phyloP scores from a whole-genome alignment of 768 basidiomycete species.

The Pleurotus cornucopiae region DNA sequence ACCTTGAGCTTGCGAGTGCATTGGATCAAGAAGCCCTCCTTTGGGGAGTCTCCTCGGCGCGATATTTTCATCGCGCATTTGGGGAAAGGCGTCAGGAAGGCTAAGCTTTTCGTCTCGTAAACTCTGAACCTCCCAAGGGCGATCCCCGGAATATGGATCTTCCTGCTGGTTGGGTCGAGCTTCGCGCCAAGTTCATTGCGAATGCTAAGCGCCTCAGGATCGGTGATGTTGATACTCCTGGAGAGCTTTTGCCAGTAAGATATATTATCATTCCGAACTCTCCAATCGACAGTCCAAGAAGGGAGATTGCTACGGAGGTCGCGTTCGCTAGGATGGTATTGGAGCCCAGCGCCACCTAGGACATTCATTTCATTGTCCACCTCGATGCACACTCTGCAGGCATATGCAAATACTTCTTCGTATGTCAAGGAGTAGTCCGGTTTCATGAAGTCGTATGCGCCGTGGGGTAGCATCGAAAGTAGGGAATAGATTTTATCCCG shows the following conservation, averaged over 20 bases:
- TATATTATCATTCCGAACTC: background rate
- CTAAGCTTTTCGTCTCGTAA: background rate
- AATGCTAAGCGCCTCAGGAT: background rate
- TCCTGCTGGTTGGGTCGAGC: background rate
- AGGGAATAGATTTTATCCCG: background rate
- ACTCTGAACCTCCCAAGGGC: background rate
- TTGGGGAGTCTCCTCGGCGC: background rate
- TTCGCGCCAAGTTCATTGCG: background rate
- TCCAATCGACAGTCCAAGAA: background rate
- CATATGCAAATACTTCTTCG: background rate
- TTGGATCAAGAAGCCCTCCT: no score
- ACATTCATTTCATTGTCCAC: background rate
- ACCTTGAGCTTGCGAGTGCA: no score
- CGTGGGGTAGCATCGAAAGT: background rate
- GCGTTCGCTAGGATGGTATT: no score
- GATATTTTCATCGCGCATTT: background rate
- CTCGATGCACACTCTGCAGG: background rate
- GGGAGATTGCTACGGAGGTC: background rate
- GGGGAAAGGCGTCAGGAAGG: background rate
- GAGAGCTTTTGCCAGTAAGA: background rate
- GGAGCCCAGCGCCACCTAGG: background rate
- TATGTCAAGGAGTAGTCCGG: background rate
- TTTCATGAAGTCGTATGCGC: background rate
- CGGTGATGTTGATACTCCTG: background rate
- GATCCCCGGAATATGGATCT: background rate